phyloP scores from a whole-genome alignment of 1,284 basidiomycete species.

The Malassezia sp. region DNA sequence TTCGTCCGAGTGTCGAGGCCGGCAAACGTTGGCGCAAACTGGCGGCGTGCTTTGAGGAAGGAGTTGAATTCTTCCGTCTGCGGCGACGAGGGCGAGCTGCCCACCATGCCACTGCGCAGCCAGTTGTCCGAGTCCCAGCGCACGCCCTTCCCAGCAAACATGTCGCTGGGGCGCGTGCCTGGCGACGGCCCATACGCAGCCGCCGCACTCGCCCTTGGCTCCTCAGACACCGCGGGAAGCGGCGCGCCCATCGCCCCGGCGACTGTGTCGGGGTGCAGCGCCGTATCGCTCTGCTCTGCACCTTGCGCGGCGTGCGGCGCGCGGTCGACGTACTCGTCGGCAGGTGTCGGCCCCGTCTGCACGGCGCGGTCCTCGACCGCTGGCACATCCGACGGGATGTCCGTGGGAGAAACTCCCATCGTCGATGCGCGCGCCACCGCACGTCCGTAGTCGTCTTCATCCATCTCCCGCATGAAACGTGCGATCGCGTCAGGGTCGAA shows the following conservation, averaged over 20 bases:
- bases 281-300: too few relatives aligned
- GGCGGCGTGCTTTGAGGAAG: constrained; percentile 33
- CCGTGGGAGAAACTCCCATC: constrained; percentile 3
- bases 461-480: constrained; percentile 9
- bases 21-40: constrained; percentile 18
- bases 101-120: constrained; percentile 17
- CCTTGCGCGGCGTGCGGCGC: too few relatives aligned
- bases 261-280: neutral
- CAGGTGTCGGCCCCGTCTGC: too few relatives aligned
- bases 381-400: constrained; percentile 8
- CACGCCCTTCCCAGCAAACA: constrained; percentile 35
- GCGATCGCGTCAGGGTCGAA: constrained; percentile 10
- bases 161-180: constrained; percentile 27
- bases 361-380: too few relatives aligned
- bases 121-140: constrained; percentile 33
- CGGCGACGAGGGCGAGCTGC: constrained; percentile 12
- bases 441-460: constrained; percentile 9
- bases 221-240: neutral
- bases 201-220: too few relatives aligned
- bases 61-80: constrained; percentile 26
- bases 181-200: too few relatives aligned
- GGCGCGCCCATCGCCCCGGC: neutral
- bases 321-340: too few relatives aligned
- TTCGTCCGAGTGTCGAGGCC: neutral
- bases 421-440: constrained; percentile 3